phyloP scores from a whole-genome alignment of 2,329 filamentous ascomycete species.

The Beauveria bassiana region DNA sequence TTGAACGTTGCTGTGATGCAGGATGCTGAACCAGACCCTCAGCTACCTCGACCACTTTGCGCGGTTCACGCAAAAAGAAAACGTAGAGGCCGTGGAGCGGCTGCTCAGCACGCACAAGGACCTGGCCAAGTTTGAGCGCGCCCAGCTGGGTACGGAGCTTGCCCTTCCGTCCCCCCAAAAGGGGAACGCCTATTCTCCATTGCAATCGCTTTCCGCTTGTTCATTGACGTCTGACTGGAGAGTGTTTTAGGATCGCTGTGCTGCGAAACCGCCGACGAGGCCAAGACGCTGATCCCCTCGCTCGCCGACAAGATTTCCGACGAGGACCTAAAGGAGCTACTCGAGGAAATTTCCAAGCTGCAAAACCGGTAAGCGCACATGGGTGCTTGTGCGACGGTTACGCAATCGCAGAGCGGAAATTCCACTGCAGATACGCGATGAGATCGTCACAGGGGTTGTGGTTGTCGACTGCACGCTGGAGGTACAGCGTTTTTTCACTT shows the following conservation, averaged over 20 bases:
- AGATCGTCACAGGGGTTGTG: conserved; percentile 9
- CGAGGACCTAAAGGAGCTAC: conserved; percentile 75
- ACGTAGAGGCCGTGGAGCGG: conserved; percentile 88
- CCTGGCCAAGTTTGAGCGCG: conserved; percentile 86
- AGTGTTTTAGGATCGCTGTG: conserved; percentile 66
- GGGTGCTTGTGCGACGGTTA: not conserved
- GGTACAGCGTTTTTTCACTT: not conserved
- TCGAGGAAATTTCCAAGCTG: conserved; percentile 86
- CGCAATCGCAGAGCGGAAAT: not conserved
- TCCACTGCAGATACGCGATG: not conserved
- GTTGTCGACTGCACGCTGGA: conserved; percentile 1
- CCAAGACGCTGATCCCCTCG: conserved; percentile 89
- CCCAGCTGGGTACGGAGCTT: conserved; percentile 66
- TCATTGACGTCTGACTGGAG: not conserved
- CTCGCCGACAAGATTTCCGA: conserved; percentile 85
- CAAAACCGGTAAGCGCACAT: conserved; percentile 28
- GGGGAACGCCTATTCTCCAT: no score
- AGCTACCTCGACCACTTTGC: conserved; percentile 93
- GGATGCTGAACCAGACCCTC: conserved; percentile 77
- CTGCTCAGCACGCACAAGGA: conserved; percentile 72
- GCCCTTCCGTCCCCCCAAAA: no score
- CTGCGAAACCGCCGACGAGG: conserved; percentile 88
- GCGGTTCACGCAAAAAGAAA: conserved; percentile 91
- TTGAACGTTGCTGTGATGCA: conserved; percentile 21
- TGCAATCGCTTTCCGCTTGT: not conserved